Base-by-base conservation (phyloP, 495 filamentous ascomycete genomes). In the Penicillium maclennaniae region DNA sequence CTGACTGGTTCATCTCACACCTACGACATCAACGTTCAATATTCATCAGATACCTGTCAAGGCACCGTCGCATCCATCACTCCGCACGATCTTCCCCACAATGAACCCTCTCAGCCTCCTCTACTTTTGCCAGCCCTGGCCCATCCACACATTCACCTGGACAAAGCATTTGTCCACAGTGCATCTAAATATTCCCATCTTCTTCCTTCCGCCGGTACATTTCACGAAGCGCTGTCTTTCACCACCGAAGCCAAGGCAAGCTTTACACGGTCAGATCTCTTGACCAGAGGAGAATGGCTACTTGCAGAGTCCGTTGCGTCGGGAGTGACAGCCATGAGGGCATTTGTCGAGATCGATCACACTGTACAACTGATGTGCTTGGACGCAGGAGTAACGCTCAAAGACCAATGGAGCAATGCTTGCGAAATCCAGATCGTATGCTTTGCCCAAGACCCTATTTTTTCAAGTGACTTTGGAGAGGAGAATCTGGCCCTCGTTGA, bases 111-210 rank as follows among this genome's bases (percentile, higher is more conserved):
- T 44, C 53, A 53, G 28, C 48, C 56, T 14, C 65, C 62, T 7
- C 63, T 72, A 8, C 58, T 52, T 39, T 63, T 68, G 39, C 85
- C 87, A 23, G 69, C 79, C 14, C 75, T 90, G 21, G 87, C 84
- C 42, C 88, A 92, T 61, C 83, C 87, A 10, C 87, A 91, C 58
- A 81, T 90, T 44, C 87, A 91, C 60, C 74, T 90, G 39, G 88
- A 90, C 63, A 90, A 92, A 67, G 79, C 82, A 38, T 91, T 83
- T 61, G 71, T 91, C 16, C 77, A 90, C 47, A 74, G 66, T 45
- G 68, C 81, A 46, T 70, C 76, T 2, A 74, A 78, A 58, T 87
- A 83, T 66, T 72, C 74, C 4, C 77, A 86, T 48, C 73, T 87
- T 15, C 64, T 78, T n/a, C 81, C 85, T 19, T 47, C 63, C 19